Evolutionary conservation across 2,329 filamentous ascomycete genomes (phyloP).

Genomic region (Biscogniauxia marginata): DNA sequence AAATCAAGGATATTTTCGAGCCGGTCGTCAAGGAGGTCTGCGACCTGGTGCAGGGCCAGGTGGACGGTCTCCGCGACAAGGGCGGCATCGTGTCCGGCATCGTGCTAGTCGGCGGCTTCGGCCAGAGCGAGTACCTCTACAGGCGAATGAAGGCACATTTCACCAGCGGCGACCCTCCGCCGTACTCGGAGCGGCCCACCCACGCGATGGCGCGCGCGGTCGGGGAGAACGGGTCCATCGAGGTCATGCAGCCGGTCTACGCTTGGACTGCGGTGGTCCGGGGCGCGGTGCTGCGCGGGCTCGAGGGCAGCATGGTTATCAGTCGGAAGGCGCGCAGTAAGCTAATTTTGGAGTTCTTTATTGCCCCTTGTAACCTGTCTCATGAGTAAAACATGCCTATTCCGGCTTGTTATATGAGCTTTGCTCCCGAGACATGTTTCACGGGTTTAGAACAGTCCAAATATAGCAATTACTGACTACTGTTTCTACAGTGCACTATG

Average conservation of each 20-base stretch:
- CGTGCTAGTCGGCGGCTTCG: constrained; percentile 78
- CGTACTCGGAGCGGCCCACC: constrained; percentile 69
- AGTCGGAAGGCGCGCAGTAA: constrained; percentile 70
- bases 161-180: constrained; percentile 54
- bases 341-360: too few relatives aligned
- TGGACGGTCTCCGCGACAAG: constrained; percentile 59
- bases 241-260: constrained; percentile 80
- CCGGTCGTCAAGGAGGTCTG: constrained; percentile 71
- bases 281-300: constrained; percentile 70
- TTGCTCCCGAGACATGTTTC: too few relatives aligned
- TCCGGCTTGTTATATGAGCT: too few relatives aligned
- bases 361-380: too few relatives aligned
- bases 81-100: constrained; percentile 69
- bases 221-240: constrained; percentile 56
- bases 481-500: too few relatives aligned
- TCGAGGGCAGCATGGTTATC: constrained; percentile 79
- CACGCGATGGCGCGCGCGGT: constrained; percentile 53
- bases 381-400: too few relatives aligned
- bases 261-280: constrained; percentile 80
- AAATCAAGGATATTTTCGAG: constrained; percentile 72
- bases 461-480: too few relatives aligned
- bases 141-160: constrained; percentile 69
- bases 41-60: constrained; percentile 66
- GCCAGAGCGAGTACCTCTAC: constrained; percentile 76
- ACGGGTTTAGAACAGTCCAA: too few relatives aligned